These are phyloP conservation scores for Patellaria atrata DNA, from an alignment of 495 filamentous ascomycete genomes.

Conservation along the genomic window DNA sequence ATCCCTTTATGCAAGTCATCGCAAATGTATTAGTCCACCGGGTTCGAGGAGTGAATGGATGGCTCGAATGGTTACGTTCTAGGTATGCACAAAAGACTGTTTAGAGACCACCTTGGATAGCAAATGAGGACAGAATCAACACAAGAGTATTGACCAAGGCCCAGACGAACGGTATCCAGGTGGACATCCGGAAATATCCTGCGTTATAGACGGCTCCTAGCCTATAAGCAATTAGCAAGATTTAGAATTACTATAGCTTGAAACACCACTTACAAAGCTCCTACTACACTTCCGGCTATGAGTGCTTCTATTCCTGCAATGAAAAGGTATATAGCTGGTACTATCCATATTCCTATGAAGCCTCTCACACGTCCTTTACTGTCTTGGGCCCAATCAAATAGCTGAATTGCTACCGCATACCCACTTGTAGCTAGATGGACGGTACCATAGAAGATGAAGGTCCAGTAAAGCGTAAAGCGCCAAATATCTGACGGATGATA, in stretches of 20 bases:
- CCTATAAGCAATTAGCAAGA: conserved; percentile 31
- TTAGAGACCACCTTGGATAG: conserved; percentile 87
- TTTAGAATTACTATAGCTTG: not conserved
- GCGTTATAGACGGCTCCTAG: conserved; percentile 77
- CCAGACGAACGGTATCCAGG: conserved; percentile 95
- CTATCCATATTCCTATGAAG: conserved; percentile 62
- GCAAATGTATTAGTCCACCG: no score
- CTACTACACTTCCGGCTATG: conserved; percentile 78
- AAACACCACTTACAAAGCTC: conserved; percentile 59
- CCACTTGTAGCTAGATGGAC: conserved; percentile 55
- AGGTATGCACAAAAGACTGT: not conserved
- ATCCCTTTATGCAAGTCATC: no score
- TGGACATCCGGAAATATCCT: conserved; percentile 86
- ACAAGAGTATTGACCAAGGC: conserved; percentile 78
- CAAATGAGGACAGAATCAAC: conserved; percentile 85
- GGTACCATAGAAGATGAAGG: conserved; percentile 50
- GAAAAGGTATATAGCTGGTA: conserved; percentile 59
- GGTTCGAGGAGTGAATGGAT: no score
- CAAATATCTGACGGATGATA: conserved; percentile 72
- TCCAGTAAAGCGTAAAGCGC: conserved; percentile 89
- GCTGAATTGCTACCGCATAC: conserved; percentile 57
- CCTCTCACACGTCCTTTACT: no score
- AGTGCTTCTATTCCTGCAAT: conserved; percentile 70
- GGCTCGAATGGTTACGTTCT: no score
- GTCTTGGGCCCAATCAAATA: conserved; percentile 52